These are phyloP conservation scores for Periconia macrospinosa DNA, from an alignment of 2,329 filamentous ascomycete genomes.

Conservation along the genomic window DNA sequence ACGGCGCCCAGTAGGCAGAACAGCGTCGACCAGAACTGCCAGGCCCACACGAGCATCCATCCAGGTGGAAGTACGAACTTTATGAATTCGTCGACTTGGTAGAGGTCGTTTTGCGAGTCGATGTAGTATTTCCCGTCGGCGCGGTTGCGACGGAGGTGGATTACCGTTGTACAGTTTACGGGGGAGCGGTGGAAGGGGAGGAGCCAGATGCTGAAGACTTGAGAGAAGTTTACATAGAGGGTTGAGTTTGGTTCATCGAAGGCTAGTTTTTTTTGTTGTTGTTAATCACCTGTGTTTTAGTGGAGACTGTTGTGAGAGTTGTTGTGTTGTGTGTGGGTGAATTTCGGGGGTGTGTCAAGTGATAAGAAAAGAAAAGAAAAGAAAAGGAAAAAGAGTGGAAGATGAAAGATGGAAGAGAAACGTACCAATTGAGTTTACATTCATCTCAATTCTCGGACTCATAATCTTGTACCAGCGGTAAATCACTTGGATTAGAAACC, in stretches of 20 bases:
- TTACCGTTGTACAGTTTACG: constrained; percentile 68
- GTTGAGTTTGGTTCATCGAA: constrained; percentile 66
- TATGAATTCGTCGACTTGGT: constrained; percentile 75
- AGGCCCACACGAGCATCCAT: constrained; percentile 60
- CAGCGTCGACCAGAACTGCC: constrained; percentile 66
- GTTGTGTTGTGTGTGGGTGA: neutral
- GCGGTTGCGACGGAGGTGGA: constrained; percentile 60
- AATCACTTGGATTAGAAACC: constrained; percentile 67
- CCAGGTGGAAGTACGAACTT: constrained; percentile 68
- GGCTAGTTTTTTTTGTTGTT: constrained; percentile 53
- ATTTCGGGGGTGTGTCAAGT: no score
- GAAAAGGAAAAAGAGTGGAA: no score
- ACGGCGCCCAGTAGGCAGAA: constrained; percentile 65
- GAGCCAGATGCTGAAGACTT: constrained; percentile 77
- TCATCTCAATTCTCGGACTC: constrained; percentile 70
- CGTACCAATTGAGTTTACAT: constrained; percentile 64
- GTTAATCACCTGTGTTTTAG: neutral
- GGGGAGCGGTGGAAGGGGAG: constrained; percentile 73
- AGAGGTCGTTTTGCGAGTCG: constrained; percentile 75
- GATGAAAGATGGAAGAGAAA: neutral
- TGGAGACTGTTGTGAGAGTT: no score
- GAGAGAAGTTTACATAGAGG: constrained; percentile 74
- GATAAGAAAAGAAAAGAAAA: no score
- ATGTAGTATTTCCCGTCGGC: constrained; percentile 66
- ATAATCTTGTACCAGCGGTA: constrained; percentile 78